These are phyloP conservation scores for Anisodus acutangulus DNA, from an alignment of 257 asterid genomes.

Conservation along the genomic window DNA sequence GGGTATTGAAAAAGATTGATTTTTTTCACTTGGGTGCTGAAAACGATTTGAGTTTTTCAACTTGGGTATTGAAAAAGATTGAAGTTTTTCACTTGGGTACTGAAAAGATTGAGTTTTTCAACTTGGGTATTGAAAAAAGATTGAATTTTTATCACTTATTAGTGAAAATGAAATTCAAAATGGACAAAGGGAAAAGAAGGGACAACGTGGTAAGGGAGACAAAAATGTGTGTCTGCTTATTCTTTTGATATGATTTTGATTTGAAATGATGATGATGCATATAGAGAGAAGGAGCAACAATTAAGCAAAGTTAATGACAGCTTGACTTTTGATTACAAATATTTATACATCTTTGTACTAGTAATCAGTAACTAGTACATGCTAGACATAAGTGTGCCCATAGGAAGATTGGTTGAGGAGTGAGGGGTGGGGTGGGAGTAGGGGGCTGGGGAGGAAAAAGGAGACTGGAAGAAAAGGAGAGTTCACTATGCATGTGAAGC, in stretches of 20 bases:
- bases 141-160: no score
- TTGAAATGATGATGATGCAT: conserved; percentile 19
- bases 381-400: conserved; percentile 17
- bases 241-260: conserved; percentile 22
- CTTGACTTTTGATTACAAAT: conserved; percentile 24
- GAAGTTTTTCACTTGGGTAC: not conserved
- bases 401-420: not conserved
- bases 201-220: conserved; percentile 3
- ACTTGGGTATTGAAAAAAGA: no score
- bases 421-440: not conserved
- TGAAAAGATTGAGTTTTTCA: not conserved
- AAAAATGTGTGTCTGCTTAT: not conserved
- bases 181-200: conserved; percentile 1
- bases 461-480: not conserved
- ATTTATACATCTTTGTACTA: conserved; percentile 11
- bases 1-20: not conserved
- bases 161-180: no score
- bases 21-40: conserved; percentile 14
- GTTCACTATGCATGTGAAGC: conserved; percentile 22
- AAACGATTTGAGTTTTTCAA: conserved; percentile 4
- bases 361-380: not conserved
- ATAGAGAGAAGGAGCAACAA: not conserved
- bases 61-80: not conserved
- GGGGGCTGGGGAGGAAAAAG: not conserved
- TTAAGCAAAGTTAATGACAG: not conserved